Evolutionary conservation across 371 early-diverging fungal genomes (phyloP), one percentile per base, ranked within the genome.

Genomic region (Mucor indicus): DNA sequence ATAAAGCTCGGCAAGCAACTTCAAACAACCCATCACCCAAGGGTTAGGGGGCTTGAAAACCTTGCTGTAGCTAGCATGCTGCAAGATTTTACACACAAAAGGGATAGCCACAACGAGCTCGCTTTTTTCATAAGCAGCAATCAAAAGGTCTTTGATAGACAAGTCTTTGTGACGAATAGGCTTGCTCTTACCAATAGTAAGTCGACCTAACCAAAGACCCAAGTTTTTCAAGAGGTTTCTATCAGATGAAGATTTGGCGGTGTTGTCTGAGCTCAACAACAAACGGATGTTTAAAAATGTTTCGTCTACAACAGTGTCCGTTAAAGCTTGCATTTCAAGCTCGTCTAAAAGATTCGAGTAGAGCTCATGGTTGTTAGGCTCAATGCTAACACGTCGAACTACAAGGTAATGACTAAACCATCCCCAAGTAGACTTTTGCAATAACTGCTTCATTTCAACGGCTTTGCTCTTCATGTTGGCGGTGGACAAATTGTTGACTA

Each of bases 11-110:
- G 90, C 85, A 23, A 98, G 69, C 2, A 98, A 74, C 39, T 84
- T 84, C 70, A 98, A 79, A 48, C 91, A 90, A 23, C 90, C 86
- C 89, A 98, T 94, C 36, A 97, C 60, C 98, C 98, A 98, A 13
- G 98, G 98, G 64, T 96, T 98, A 6, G 96, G 96, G 11, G 95
- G 93, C 43, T 82, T 84, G 69, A 97, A 98, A 7, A 95, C 87
- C 43, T 81, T 87, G 64, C 92, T 90, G 37, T 80, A 63, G 15
- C 72, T 71, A 40, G 86, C 83, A 59, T 95, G 93, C 55, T 92
- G 93, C 41, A 98, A 67, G 0, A 98, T 91, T 64, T 96, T 95
- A 78, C 98, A 98, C 5, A 91, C 91, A 52, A 98, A 93, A n/a
- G 98, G 99, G 30, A 98, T 93, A 3, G 90, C 93, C 2, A 96